Conservation (phyloP, 2,329 filamentous ascomycete genomes). For the Pseudopyrenochaeta lycopersici region DNA sequence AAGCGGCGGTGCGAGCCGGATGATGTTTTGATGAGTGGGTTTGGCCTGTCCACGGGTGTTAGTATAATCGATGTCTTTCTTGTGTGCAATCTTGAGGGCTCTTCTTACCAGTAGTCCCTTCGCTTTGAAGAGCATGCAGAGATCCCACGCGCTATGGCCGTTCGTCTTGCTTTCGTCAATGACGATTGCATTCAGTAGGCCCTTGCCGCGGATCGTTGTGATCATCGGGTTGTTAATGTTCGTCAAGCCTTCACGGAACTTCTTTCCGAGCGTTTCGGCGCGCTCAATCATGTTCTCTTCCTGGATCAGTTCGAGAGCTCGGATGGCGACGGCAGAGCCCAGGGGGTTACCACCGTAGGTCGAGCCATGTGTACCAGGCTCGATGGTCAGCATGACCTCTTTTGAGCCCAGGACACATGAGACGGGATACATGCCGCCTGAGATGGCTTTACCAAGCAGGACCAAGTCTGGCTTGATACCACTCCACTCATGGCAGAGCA, state of each 20-base stretch:
- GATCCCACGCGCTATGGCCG: constrained; percentile 91
- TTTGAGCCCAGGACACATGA: constrained; percentile 87
- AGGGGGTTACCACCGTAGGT: constrained; percentile 99
- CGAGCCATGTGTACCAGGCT: constrained; percentile 95
- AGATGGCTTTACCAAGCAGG: constrained; percentile 95
- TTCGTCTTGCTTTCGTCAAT: constrained; percentile 89
- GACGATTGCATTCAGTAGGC: constrained; percentile 92
- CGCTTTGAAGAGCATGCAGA: constrained; percentile 93
- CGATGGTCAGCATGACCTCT: constrained; percentile 94
- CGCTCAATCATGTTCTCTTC: constrained; percentile 88
- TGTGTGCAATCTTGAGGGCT: constrained; percentile 53
- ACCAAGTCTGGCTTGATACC: constrained; percentile 95
- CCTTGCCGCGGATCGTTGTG: constrained; percentile 86
- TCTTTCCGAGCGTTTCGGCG: constrained; percentile 79
- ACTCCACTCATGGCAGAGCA: constrained; percentile 94
- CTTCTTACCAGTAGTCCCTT: constrained; percentile 86
- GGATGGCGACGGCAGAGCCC: constrained; percentile 93
- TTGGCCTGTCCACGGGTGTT: constrained; percentile 73
- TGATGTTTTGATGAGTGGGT: constrained; percentile 98
- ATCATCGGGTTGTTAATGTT: constrained; percentile 83
- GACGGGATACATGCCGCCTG: constrained; percentile 98
- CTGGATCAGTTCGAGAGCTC: constrained; percentile 90
- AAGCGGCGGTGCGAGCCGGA: constrained; percentile 93
- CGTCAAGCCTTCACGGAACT: constrained; percentile 82
- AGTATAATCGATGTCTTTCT: constrained; percentile 36